Percentiles rank a stretch among this genome's conserved stretches.
Conservation (phyloP, 2,329 filamentous ascomycete genomes). For the Aspergillus pseudoviridinutans region DNA sequence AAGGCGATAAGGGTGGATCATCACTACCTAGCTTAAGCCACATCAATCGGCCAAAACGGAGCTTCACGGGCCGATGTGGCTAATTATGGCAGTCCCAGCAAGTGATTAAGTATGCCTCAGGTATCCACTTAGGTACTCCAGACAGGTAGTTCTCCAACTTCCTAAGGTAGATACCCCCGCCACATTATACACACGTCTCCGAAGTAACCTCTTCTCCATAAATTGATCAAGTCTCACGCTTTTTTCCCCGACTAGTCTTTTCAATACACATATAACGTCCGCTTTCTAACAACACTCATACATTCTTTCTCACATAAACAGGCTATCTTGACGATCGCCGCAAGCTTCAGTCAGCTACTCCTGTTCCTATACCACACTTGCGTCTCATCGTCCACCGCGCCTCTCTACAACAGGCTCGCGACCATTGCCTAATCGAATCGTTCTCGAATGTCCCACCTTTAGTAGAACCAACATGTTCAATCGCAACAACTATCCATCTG, state of each 20-base stretch:
- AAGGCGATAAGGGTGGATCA: constrained; percentile 3
- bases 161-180: not conserved
- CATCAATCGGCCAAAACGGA: constrained; percentile 8
- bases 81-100: not conserved
- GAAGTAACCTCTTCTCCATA: not conserved
- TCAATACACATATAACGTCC: not conserved
- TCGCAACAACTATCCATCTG: constrained; percentile 48
- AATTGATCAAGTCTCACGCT: not conserved
- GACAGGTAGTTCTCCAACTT: not conserved
- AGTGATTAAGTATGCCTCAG: not conserved
- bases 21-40: not conserved
- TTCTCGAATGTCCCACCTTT: constrained; percentile 1
- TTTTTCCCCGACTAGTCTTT: not conserved
- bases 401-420: not conserved
- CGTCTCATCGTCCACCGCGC: not conserved
- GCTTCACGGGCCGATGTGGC: constrained; percentile 15
- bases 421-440: not conserved
- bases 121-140: not conserved
- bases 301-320: not conserved
- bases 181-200: not conserved
- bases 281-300: not conserved
- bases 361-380: not conserved
- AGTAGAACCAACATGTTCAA: constrained; percentile 50
- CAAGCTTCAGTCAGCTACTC: not conserved
- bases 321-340: not conserved